Percentiles rank a stretch among this genome's conserved stretches.
Conservation (phyloP, 176 grass and related monocot genomes). For the Avena sativa region DNA sequence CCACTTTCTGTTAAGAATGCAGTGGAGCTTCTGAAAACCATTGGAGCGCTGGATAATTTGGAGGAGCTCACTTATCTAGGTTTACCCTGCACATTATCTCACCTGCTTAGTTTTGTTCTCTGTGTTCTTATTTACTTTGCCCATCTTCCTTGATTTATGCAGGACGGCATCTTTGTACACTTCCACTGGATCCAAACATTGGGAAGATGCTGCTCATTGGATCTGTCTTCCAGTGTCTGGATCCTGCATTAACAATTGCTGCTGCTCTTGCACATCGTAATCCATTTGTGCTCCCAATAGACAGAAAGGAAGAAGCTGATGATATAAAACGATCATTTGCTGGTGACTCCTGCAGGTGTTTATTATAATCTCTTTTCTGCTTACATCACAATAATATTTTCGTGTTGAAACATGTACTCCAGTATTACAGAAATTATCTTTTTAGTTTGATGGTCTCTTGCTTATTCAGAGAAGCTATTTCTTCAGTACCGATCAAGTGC, state of each 20-base stretch:
- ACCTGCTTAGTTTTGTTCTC: neutral
- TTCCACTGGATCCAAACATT: slow-evolving; percentile 94
- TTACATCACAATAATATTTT: slow-evolving; percentile 37
- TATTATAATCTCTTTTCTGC: slow-evolving; percentile 36
- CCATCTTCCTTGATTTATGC: slow-evolving; percentile 37
- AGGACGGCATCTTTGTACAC: slow-evolving; percentile 84
- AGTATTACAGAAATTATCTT: neutral
- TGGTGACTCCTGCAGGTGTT: slow-evolving; percentile 84
- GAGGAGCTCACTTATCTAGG: slow-evolving; percentile 95
- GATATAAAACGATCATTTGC: slow-evolving; percentile 94
- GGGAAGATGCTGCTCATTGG: slow-evolving; percentile 97
- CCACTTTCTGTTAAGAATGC: slow-evolving; percentile 91
- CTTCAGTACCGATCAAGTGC: neutral
- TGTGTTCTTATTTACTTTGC: slow-evolving; percentile 6
- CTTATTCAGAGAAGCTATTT: neutral
- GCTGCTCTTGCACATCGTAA: slow-evolving; percentile 83
- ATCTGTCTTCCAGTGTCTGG: slow-evolving; percentile 90
- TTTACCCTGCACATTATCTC: slow-evolving; percentile 32
- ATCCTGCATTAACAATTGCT: slow-evolving; percentile 91
- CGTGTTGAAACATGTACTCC: slow-evolving; percentile 3
- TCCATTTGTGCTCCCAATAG: slow-evolving; percentile 95
- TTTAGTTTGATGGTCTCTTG: slow-evolving; percentile 16
- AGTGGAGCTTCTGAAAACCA: slow-evolving; percentile 87
- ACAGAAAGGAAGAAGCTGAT: slow-evolving; percentile 94
- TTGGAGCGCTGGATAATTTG: slow-evolving; percentile 81